Percentiles rank a stretch among this genome's conserved stretches.
phyloP scores from a whole-genome alignment of 139 green algal genomes.

The Chlamydomonas schloesseri region DNA sequence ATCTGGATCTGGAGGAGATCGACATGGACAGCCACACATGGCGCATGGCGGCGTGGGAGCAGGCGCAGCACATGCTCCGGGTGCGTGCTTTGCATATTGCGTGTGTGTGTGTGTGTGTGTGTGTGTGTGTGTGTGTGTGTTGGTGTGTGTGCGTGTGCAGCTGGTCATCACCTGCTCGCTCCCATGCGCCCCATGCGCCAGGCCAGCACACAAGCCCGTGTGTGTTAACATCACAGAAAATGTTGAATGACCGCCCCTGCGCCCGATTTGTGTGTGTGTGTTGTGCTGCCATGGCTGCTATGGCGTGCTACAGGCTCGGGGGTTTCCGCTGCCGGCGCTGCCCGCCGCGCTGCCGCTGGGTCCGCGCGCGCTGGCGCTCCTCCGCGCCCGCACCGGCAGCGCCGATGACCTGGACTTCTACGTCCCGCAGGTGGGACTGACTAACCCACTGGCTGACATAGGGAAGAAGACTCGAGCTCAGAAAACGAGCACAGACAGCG shows the following conservation, averaged over 20 bases:
- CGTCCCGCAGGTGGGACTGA: background rate
- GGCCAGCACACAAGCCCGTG: too few species aligned
- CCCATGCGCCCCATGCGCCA: too few species aligned
- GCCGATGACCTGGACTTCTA: slow-evolving; percentile 42
- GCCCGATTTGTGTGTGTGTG: too few species aligned
- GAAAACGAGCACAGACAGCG: too few species aligned
- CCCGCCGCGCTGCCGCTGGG: slow-evolving; percentile 25
- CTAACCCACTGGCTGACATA: too few species aligned
- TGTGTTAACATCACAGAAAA: too few species aligned
- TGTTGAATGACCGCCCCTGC: too few species aligned
- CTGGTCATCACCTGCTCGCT: too few species aligned
- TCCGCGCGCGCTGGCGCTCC: slow-evolving; percentile 7
- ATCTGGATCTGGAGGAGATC: background rate
- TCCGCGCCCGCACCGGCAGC: slow-evolving; percentile 33
- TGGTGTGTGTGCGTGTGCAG: too few species aligned
- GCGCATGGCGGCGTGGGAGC: slow-evolving; percentile 13
- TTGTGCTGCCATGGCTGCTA: background rate
- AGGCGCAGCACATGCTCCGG: slow-evolving; percentile 6
- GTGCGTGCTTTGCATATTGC: background rate
- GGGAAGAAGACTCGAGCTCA: too few species aligned
- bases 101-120: too few species aligned
- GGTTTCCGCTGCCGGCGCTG: slow-evolving; percentile 17
- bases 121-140: too few species aligned
- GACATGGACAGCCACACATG: slow-evolving; percentile 27
- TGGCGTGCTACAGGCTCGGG: background rate